A percentile compares a stretch with the other conserved stretches of the same genome.
These are phyloP conservation scores for Vaccinium darrowii DNA, from an alignment of 148 eudicot species.

Conservation along the genomic window DNA sequence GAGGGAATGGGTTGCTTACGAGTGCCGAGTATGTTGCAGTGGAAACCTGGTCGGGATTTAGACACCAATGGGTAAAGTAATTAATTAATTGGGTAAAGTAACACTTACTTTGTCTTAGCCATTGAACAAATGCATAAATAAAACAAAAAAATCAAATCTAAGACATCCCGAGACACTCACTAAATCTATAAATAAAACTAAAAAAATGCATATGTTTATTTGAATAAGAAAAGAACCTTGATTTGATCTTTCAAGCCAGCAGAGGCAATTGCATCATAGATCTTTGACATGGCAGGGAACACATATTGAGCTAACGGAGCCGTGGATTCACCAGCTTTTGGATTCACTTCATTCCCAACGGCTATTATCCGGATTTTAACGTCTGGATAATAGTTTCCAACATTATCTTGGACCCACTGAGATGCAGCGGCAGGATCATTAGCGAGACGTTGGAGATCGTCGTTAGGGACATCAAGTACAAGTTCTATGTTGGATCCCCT, in stretches of 20 bases:
- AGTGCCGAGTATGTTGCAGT: not conserved
- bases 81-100: no score
- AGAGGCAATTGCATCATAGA: no score
- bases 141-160: no score
- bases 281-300: no score
- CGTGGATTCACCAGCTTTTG: not conserved
- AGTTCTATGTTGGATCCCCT: not conserved
- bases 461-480: not conserved
- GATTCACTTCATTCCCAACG: not conserved
- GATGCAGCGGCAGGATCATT: not conserved
- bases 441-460: not conserved
- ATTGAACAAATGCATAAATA: no score
- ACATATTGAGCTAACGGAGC: not conserved
- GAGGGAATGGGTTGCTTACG: not conserved
- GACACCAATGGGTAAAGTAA: no score
- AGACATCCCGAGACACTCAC: no score
- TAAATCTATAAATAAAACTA: no score
- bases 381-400: not conserved
- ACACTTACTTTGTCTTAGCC: no score
- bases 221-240: not conserved
- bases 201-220: no score
- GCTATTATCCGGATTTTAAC: not conserved
- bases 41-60: not conserved
- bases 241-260: no score
- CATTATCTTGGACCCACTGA: not conserved